These are phyloP conservation scores for Silene conica DNA, from an alignment of 148 eudicot genomes.

Conservation along the genomic window DNA sequence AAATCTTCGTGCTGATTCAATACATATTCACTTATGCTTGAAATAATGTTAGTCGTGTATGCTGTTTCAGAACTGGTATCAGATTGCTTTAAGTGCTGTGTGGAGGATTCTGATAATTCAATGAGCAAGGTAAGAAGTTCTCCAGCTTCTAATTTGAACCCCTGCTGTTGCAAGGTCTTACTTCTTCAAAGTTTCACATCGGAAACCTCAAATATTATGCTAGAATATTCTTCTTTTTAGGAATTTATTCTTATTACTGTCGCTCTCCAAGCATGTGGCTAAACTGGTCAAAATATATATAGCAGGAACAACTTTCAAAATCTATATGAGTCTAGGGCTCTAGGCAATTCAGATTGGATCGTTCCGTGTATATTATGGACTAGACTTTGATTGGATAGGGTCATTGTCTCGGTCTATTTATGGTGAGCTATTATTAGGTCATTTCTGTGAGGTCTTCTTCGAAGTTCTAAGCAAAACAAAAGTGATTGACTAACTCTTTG, in stretches of 20 bases:
- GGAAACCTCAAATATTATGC: background rate
- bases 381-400: too few relatives aligned
- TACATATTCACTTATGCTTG: background rate
- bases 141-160: background rate
- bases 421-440: too few relatives aligned
- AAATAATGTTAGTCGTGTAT: background rate
- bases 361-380: too few relatives aligned
- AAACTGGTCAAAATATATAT: too few relatives aligned
- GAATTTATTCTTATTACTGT: background rate
- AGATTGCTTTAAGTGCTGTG: conserved; percentile 82
- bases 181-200: background rate
- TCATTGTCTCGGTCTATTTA: too few relatives aligned
- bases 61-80: conserved; percentile 63
- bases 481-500: background rate
- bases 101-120: conserved; percentile 94
- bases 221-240: background rate
- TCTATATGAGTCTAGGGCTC: too few relatives aligned
- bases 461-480: too few relatives aligned
- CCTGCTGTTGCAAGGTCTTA: background rate
- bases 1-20: background rate
- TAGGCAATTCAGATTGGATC: too few relatives aligned
- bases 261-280: background rate
- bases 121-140: conserved; percentile 67
- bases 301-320: too few relatives aligned
- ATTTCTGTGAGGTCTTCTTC: too few relatives aligned